phyloP scores from a whole-genome alignment of 495 filamentous ascomycete genomes.

The Xylaria cubensis region DNA sequence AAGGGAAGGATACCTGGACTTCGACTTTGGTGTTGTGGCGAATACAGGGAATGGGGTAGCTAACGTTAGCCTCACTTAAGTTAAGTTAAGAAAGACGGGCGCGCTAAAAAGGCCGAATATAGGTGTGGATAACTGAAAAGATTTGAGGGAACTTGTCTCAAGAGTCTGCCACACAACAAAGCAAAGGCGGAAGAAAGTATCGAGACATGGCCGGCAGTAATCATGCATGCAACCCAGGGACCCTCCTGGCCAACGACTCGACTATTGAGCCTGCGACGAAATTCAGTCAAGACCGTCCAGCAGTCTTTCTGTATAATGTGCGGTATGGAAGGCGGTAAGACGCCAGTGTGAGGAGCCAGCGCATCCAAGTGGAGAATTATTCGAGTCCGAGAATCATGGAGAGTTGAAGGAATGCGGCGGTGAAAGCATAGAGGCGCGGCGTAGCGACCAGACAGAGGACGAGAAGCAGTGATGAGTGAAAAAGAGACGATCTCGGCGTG shows the following conservation, averaged over 20 bases:
- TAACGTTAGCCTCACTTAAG: slow-evolving; percentile 20
- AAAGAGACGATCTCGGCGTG: slow-evolving; percentile 26
- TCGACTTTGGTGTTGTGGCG: slow-evolving; percentile 14
- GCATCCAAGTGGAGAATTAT: slow-evolving; percentile 27
- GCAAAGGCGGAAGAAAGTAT: slow-evolving; percentile 20
- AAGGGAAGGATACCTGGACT: slow-evolving; percentile 13
- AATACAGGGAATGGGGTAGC: slow-evolving; percentile 14
- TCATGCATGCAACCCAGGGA: slow-evolving; percentile 24
- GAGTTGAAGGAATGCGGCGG: slow-evolving; percentile 12
- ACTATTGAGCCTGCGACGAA: slow-evolving; percentile 17
- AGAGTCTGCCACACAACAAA: slow-evolving; percentile 14
- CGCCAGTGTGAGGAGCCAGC: slow-evolving; percentile 28
- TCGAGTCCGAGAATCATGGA: slow-evolving; percentile 10
- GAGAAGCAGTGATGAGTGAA: slow-evolving; percentile 6
- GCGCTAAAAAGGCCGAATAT: slow-evolving; percentile 20
- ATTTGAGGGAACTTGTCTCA: slow-evolving; percentile 6
- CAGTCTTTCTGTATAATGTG: slow-evolving; percentile 18
- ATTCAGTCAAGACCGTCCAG: slow-evolving; percentile 1
- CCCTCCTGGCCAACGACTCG: slow-evolving; percentile 4
- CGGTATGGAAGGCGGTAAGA: slow-evolving; percentile 30
- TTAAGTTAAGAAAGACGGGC: not conserved
- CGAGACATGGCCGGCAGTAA: slow-evolving; percentile 24
- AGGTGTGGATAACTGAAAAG: slow-evolving; percentile 14
- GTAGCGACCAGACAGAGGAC: not conserved
- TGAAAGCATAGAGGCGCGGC: slow-evolving; percentile 12